Evolutionary conservation across 176 grass and related monocot genomes (phyloP).

Genomic region (Triticum monococcum): DNA sequence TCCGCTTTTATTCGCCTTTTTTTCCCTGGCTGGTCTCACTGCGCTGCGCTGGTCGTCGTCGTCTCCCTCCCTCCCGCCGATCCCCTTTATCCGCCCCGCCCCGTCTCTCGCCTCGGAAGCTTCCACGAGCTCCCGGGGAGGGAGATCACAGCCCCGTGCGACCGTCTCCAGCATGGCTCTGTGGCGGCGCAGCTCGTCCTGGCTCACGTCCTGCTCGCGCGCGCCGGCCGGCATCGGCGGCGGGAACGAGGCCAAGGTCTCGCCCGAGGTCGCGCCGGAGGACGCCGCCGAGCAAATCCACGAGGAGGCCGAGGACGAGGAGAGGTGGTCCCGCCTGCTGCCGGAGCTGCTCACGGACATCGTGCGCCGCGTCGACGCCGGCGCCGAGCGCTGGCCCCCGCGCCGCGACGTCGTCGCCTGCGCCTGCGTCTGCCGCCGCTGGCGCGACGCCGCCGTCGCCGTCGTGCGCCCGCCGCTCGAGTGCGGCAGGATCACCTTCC

Average conservation of each 20-base stretch:
- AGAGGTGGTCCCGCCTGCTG: constrained; percentile 66
- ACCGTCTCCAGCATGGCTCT: constrained; percentile 5
- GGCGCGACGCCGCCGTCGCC: constrained; percentile 55
- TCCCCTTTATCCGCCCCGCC: not conserved
- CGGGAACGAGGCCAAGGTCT: constrained; percentile 49
- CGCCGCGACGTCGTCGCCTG: constrained; percentile 77
- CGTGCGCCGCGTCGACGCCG: constrained; percentile 65
- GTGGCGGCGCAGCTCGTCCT: constrained; percentile 60
- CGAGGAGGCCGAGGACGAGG: constrained; percentile 46
- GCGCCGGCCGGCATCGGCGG: constrained; percentile 30
- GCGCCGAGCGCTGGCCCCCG: constrained; percentile 79
- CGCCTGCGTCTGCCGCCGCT: constrained; percentile 76
- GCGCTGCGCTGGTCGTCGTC: not conserved
- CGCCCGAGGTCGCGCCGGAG: constrained; percentile 41
- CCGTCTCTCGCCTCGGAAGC: constrained; percentile 19
- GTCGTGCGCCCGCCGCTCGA: constrained; percentile 66
- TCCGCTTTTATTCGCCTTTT: not conserved
- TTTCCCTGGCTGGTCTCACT: not conserved
- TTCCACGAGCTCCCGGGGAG: constrained; percentile 18
- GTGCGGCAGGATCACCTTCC: constrained; percentile 90
- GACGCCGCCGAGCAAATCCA: not conserved
- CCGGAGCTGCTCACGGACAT: constrained; percentile 83
- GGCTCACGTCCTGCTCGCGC: constrained; percentile 43
- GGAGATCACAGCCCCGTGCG: not conserved
- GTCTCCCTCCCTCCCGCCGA: not conserved